Evolutionary conservation across 345 rosid species (phyloP).

Genomic region (Linum tenue): DNA sequence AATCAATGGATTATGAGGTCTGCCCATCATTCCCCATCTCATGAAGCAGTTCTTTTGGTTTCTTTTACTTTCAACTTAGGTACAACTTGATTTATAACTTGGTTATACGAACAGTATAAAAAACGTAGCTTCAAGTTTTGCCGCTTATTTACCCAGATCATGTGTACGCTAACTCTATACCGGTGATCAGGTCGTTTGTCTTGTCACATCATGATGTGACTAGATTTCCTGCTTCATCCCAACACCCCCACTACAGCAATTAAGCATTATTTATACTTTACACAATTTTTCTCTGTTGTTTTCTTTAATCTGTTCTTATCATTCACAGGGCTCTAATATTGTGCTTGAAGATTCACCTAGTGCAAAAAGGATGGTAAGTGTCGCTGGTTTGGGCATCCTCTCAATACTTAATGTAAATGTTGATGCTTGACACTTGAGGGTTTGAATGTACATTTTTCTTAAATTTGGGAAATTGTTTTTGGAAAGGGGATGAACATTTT

Average conservation of each 20-base stretch:
- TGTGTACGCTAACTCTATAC: too few relatives aligned
- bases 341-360: slow-evolving; percentile 32
- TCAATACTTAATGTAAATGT: not conserved
- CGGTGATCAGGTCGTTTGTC: too few relatives aligned
- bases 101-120: too few relatives aligned
- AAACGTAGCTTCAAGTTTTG: not conserved
- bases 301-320: not conserved
- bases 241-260: too few relatives aligned
- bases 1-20: slow-evolving; percentile 40
- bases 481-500: not conserved
- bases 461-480: too few relatives aligned
- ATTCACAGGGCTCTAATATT: slow-evolving; percentile 38
- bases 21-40: slow-evolving; percentile 20
- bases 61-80: not conserved
- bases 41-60: not conserved
- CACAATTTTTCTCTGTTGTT: not conserved
- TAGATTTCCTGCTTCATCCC: too few relatives aligned
- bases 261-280: too few relatives aligned
- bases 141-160: too few relatives aligned
- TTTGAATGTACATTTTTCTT: not conserved
- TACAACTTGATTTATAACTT: too few relatives aligned
- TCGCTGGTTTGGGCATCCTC: not conserved
- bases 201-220: too few relatives aligned
- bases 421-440: not conserved
- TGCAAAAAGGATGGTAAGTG: slow-evolving; percentile 56